Evolutionary conservation across 1,284 basidiomycete genomes (phyloP).

Genomic region (Calocybe gambosa): DNA sequence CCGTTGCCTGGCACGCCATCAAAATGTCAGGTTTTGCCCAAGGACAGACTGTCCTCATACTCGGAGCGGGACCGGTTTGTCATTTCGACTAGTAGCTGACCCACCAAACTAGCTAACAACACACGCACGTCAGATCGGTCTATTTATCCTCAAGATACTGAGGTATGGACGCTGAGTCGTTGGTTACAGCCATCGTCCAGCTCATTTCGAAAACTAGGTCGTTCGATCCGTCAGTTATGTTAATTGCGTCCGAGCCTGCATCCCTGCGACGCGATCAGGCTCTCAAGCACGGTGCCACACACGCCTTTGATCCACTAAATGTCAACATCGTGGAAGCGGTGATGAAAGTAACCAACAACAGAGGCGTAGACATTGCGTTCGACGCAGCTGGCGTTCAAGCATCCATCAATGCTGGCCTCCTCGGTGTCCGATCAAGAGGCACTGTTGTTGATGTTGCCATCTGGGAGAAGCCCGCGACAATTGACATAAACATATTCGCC

Average conservation of each 20-base stretch:
- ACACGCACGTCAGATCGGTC: slow-evolving; percentile 18
- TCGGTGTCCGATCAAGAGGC: slow-evolving; percentile 23
- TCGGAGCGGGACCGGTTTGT: slow-evolving; percentile 26
- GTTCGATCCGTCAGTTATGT: slow-evolving; percentile 18
- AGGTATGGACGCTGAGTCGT: slow-evolving; percentile 8
- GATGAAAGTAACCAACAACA: slow-evolving; percentile 17
- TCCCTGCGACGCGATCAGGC: slow-evolving; percentile 22
- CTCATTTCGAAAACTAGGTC: slow-evolving; percentile 16
- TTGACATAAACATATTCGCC: slow-evolving; percentile 22
- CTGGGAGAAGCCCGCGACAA: slow-evolving; percentile 22
- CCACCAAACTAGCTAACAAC: background rate
- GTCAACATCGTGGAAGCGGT: slow-evolving; percentile 15
- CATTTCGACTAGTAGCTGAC: background rate
- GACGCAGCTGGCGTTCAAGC: slow-evolving; percentile 27
- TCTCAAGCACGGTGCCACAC: slow-evolving; percentile 22
- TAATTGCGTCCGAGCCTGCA: slow-evolving; percentile 26
- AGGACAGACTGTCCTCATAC: slow-evolving; percentile 23
- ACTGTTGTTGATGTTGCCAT: slow-evolving; percentile 25
- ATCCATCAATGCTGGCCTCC: slow-evolving; percentile 20
- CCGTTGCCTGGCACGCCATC: slow-evolving; percentile 27
- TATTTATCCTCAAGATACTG: slow-evolving; percentile 21
- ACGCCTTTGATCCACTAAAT: slow-evolving; percentile 18
- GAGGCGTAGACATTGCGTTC: slow-evolving; percentile 26
- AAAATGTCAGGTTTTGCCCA: slow-evolving; percentile 24
- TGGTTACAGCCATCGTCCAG: background rate